Conservation (phyloP, 306 rosid species). For the Cercis canadensis region DNA sequence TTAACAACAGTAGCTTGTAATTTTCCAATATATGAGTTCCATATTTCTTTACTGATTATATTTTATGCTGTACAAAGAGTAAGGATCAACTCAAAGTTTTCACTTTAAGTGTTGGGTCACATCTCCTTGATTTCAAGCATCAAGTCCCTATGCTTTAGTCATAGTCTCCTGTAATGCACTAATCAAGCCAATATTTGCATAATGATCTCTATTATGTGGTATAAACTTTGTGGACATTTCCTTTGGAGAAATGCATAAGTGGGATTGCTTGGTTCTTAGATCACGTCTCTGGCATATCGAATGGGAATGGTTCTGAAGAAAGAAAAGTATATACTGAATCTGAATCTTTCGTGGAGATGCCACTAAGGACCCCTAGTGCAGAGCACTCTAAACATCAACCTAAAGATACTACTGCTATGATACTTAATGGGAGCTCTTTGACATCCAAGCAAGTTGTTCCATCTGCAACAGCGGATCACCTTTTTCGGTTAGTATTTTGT, state of each 20-base stretch:
- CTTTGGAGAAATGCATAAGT: slow-evolving; percentile 41
- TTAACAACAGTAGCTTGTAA: slow-evolving; percentile 29
- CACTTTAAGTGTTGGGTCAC: slow-evolving; percentile 2
- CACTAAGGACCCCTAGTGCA: slow-evolving; percentile 10
- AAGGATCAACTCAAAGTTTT: slow-evolving; percentile 26
- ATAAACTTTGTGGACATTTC: slow-evolving; percentile 16
- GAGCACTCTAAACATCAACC: slow-evolving; percentile 36
- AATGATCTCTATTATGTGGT: slow-evolving; percentile 20
- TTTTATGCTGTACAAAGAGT: slow-evolving; percentile 9
- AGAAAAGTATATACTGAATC: slow-evolving; percentile 38
- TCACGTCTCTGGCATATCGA: slow-evolving; percentile 42
- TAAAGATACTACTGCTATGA: slow-evolving; percentile 38
- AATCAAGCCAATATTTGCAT: not conserved
- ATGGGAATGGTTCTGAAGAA: slow-evolving; percentile 46
- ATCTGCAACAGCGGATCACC: slow-evolving; percentile 35
- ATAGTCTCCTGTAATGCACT: slow-evolving; percentile 18
- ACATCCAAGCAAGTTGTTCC: slow-evolving; percentile 47
- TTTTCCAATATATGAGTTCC: not conserved
- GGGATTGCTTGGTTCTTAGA: slow-evolving; percentile 52
- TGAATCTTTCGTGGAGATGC: slow-evolving; percentile 44
- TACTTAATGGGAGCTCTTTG: slow-evolving; percentile 40
- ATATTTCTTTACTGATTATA: not conserved
- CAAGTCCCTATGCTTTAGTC: slow-evolving; percentile 3
- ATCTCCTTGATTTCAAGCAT: slow-evolving; percentile 30
- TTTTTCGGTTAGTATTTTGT: slow-evolving; percentile 54